Evolutionary conservation across 2,329 filamentous ascomycete genomes (phyloP).

Genomic region (Eurotiales sp.): DNA sequence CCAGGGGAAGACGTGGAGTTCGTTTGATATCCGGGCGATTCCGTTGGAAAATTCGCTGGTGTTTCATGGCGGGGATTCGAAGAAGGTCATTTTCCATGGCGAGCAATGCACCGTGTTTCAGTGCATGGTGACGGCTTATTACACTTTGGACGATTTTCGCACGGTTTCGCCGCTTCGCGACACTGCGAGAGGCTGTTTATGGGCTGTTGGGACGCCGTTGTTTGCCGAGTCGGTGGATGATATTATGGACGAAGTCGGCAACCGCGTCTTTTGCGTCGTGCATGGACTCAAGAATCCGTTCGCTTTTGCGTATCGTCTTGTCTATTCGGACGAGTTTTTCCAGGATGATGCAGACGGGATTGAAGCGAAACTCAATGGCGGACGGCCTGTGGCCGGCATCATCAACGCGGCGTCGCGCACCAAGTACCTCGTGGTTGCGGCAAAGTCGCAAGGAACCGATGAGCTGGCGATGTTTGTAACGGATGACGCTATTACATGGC

Average conservation of each 20-base stretch:
- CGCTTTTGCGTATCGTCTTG: slow-evolving; percentile 70
- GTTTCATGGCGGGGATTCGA: slow-evolving; percentile 79
- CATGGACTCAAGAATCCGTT: slow-evolving; percentile 67
- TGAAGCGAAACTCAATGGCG: slow-evolving; percentile 73
- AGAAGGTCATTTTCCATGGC: slow-evolving; percentile 81
- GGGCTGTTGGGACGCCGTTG: slow-evolving; percentile 72
- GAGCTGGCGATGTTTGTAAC: slow-evolving; percentile 92
- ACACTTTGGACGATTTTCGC: slow-evolving; percentile 84
- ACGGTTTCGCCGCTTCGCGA: slow-evolving; percentile 61
- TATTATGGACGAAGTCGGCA: slow-evolving; percentile 59
- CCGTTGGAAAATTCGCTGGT: slow-evolving; percentile 58
- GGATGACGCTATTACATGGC: slow-evolving; percentile 79
- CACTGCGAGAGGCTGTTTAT: slow-evolving; percentile 73
- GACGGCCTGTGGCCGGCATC: slow-evolving; percentile 72
- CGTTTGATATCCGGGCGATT: slow-evolving; percentile 62
- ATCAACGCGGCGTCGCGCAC: slow-evolving; percentile 80
- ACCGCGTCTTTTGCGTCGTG: slow-evolving; percentile 76
- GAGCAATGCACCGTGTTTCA: slow-evolving; percentile 63
- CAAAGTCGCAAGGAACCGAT: slow-evolving; percentile 71
- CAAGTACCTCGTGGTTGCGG: slow-evolving; percentile 79
- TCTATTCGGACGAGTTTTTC: slow-evolving; percentile 84
- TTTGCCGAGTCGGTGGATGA: slow-evolving; percentile 56
- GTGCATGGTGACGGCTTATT: slow-evolving; percentile 62
- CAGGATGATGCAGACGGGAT: slow-evolving; percentile 49
- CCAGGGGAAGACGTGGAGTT: slow-evolving; percentile 73